Evolutionary conservation across 2,329 filamentous ascomycete species (phyloP).

Genomic region (Fusarium irregulare): DNA sequence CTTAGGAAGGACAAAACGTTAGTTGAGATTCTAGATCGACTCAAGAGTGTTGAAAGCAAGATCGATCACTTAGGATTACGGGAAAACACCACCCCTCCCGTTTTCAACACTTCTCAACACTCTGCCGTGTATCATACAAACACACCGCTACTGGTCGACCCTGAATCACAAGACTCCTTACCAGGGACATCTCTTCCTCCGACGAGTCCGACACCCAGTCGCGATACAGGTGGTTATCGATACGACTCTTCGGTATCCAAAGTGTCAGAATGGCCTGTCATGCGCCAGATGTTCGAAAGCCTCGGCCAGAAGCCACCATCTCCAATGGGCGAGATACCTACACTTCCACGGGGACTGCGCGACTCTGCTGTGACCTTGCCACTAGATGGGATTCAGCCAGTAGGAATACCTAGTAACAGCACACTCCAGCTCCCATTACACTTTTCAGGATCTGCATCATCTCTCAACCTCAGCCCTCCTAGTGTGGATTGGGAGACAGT

Average conservation of each 20-base stretch:
- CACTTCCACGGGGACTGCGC: slow-evolving; percentile 39
- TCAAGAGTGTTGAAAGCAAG: slow-evolving; percentile 66
- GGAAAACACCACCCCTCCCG: slow-evolving; percentile 29
- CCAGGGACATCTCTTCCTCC: slow-evolving; percentile 34
- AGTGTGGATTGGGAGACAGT: slow-evolving; percentile 61
- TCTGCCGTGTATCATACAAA: slow-evolving; percentile 34
- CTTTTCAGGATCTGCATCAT: slow-evolving; percentile 25
- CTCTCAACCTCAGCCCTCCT: slow-evolving; percentile 31
- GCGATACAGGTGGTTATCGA: slow-evolving; percentile 42
- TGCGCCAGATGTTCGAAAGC: slow-evolving; percentile 44
- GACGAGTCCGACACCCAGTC: slow-evolving; percentile 31
- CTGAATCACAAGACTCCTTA: slow-evolving; percentile 40
- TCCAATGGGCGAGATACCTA: slow-evolving; percentile 31
- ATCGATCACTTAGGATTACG: slow-evolving; percentile 58
- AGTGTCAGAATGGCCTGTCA: slow-evolving; percentile 44
- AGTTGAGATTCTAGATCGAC: slow-evolving; percentile 68
- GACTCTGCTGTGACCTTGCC: slow-evolving; percentile 37
- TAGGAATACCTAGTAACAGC: slow-evolving; percentile 29
- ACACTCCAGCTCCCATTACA: slow-evolving; percentile 39
- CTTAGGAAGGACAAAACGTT: slow-evolving; percentile 71
- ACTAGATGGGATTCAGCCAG: slow-evolving; percentile 40
- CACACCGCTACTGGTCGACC: slow-evolving; percentile 39
- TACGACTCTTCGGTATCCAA: slow-evolving; percentile 45
- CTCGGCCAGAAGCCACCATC: slow-evolving; percentile 41
- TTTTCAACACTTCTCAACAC: slow-evolving; percentile 39